A percentile compares a stretch with the other conserved stretches of the same genome.
Conservation (phyloP, 1,139 yeast species). For the Saccharomyces hybrid region DNA sequence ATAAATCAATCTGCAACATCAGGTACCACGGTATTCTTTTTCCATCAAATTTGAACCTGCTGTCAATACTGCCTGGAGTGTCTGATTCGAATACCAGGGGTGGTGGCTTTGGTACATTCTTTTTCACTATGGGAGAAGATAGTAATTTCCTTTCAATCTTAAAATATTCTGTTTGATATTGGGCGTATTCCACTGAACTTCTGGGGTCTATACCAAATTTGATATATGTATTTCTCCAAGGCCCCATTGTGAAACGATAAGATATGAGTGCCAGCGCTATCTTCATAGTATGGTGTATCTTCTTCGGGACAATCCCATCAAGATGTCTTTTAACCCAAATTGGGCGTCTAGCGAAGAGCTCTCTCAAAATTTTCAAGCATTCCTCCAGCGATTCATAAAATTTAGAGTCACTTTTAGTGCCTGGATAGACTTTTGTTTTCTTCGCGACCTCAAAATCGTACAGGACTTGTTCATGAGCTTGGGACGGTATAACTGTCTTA, state of each 20-base stretch:
- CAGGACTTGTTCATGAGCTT: slow-evolving; percentile 38
- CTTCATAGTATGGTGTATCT: slow-evolving; percentile 47
- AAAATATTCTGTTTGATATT: slow-evolving; percentile 80
- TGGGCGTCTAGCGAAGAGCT: slow-evolving; percentile 62
- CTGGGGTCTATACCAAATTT: slow-evolving; percentile 75
- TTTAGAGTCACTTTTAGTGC: slow-evolving; percentile 31
- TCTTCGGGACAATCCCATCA: slow-evolving; percentile 47
- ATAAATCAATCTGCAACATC: slow-evolving; percentile 75
- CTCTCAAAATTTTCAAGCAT: slow-evolving; percentile 42
- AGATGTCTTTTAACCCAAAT: slow-evolving; percentile 81
- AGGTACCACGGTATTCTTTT: slow-evolving; percentile 56
- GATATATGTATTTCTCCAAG: slow-evolving; percentile 89
- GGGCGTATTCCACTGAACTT: slow-evolving; percentile 44
- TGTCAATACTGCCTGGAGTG: slow-evolving; percentile 28
- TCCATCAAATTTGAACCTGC: slow-evolving; percentile 66
- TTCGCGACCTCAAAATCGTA: slow-evolving; percentile 32
- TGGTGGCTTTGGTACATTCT: slow-evolving; percentile 32
- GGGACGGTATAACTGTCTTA: slow-evolving; percentile 35
- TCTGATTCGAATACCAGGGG: slow-evolving; percentile 30
- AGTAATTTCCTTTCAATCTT: slow-evolving; percentile 31
- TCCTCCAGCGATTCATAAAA: slow-evolving; percentile 34
- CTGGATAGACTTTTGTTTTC: slow-evolving; percentile 24
- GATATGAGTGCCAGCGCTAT: slow-evolving; percentile 79
- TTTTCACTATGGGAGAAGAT: slow-evolving; percentile 36
- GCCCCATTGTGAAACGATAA: slow-evolving; percentile 78